phyloP scores from a whole-genome alignment of 2,329 filamentous ascomycete species.

The Nemania bipapillata region DNA sequence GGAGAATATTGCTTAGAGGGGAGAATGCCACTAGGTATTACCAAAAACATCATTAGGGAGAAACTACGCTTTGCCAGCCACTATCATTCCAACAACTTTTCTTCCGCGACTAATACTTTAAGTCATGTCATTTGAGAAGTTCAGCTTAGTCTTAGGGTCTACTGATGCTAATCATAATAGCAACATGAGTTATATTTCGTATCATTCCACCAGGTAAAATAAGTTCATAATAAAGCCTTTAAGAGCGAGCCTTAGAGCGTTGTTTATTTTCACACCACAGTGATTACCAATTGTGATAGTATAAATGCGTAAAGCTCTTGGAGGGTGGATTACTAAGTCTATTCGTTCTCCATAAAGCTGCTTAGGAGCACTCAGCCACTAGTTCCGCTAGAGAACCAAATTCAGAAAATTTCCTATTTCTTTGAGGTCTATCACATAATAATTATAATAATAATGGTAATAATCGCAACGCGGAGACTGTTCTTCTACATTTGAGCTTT shows the following conservation, averaged over 20 bases:
- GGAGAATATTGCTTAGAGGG: background rate
- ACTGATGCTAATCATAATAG: background rate
- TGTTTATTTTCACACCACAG: background rate
- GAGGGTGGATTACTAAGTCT: background rate
- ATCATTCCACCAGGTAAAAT: background rate
- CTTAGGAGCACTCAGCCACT: background rate
- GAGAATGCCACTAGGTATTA: background rate
- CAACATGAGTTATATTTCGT: background rate
- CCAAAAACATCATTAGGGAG: background rate
- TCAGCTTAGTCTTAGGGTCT: background rate
- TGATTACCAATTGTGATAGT: background rate
- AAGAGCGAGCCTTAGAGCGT: background rate
- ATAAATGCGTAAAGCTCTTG: background rate
- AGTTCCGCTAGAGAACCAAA: background rate
- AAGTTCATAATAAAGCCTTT: background rate
- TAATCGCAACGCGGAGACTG: no score
- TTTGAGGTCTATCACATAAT: no score
- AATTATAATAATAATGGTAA: no score
- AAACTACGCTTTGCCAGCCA: background rate
- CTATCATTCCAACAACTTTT: background rate
- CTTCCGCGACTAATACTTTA: background rate
- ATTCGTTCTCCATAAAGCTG: background rate
- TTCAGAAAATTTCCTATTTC: background rate
- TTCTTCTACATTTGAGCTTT: background rate
- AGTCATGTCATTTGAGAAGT: background rate